Conservation (phyloP, 139 green algal species). For the Penium margaritaceum region DNA sequence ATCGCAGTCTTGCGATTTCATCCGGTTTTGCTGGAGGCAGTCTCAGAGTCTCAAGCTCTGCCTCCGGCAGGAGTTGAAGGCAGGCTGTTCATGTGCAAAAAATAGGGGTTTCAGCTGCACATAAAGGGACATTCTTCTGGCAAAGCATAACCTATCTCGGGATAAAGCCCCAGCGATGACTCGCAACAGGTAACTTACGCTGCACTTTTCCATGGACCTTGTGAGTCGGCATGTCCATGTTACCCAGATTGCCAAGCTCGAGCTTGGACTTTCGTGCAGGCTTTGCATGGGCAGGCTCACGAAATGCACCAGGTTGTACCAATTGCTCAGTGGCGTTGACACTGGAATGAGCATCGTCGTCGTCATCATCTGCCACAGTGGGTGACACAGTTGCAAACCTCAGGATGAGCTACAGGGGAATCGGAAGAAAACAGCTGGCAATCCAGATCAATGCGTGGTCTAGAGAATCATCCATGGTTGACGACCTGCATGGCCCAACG, state of each 20-base stretch:
- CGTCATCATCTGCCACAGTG: too few relatives aligned
- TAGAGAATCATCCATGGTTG: too few relatives aligned
- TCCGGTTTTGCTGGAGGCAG: neutral
- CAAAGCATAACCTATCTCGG: neutral
- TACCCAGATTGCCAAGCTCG: conserved; percentile 2
- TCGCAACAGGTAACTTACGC: neutral
- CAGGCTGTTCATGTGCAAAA: conserved; percentile 12
- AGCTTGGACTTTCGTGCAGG: conserved; percentile 2
- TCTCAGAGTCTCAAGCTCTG: conserved; percentile 3
- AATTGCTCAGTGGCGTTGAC: neutral
- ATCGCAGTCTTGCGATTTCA: conserved; percentile 11
- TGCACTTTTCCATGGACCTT: conserved; percentile 12
- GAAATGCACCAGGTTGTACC: neutral
- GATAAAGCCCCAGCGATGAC: neutral
- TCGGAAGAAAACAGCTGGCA: too few relatives aligned
- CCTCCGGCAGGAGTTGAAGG: conserved; percentile 9
- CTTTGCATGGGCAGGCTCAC: neutral
- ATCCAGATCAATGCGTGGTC: too few relatives aligned
- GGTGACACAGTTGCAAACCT: too few relatives aligned
- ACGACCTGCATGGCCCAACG: too few relatives aligned
- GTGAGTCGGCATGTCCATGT: conserved; percentile 24
- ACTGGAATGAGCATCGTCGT: neutral
- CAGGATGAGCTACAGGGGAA: too few relatives aligned
- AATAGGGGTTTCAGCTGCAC: too few relatives aligned
- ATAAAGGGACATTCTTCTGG: conserved; percentile 1